phyloP scores from a whole-genome alignment of 1,284 basidiomycete species.

The Vanrija sp. region DNA sequence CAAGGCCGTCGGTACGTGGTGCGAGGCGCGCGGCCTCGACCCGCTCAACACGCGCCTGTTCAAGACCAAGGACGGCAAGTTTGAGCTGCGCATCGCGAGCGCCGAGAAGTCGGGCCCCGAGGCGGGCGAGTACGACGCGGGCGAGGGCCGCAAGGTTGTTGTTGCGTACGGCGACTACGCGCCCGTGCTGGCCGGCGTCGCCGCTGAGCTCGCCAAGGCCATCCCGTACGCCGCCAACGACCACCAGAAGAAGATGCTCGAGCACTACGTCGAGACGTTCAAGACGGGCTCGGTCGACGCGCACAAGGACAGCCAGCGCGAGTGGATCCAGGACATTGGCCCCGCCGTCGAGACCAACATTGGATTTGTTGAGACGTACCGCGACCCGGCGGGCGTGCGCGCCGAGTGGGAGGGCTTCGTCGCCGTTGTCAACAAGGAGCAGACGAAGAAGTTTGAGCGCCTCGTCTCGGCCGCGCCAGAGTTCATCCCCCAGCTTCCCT shows the following conservation, averaged over 20 bases:
- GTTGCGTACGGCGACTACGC: conserved; percentile 16
- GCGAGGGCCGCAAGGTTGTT: conserved; percentile 5
- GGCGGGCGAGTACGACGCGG: conserved; percentile 5
- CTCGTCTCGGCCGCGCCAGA: conserved; percentile 69
- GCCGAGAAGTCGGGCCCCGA: conserved; percentile 6
- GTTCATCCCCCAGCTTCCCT: conserved; percentile 72
- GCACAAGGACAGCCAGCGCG: conserved; percentile 67
- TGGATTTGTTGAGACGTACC: conserved; percentile 56
- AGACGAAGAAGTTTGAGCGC: conserved; percentile 72
- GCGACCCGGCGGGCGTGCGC: conserved; percentile 56
- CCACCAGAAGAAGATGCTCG: conserved; percentile 67
- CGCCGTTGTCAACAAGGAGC: conserved; percentile 75
- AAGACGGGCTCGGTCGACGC: conserved; percentile 68
- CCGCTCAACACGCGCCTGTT: conserved; percentile 19
- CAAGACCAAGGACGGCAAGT: conserved; percentile 10
- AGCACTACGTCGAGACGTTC: conserved; percentile 74
- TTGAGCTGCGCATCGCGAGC: conserved; percentile 14
- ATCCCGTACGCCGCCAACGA: conserved; percentile 68
- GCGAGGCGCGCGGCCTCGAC: conserved; percentile 9
- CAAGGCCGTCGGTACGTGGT: conserved; percentile 14
- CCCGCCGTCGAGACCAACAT: conserved; percentile 62
- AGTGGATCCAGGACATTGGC: conserved; percentile 80
- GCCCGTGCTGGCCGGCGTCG: conserved; percentile 5
- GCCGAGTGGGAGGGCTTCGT: conserved; percentile 90
- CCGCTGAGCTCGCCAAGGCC: conserved; percentile 52